phyloP scores from a whole-genome alignment of 1,139 yeast species.

The Yamadazyma jaroonii region DNA sequence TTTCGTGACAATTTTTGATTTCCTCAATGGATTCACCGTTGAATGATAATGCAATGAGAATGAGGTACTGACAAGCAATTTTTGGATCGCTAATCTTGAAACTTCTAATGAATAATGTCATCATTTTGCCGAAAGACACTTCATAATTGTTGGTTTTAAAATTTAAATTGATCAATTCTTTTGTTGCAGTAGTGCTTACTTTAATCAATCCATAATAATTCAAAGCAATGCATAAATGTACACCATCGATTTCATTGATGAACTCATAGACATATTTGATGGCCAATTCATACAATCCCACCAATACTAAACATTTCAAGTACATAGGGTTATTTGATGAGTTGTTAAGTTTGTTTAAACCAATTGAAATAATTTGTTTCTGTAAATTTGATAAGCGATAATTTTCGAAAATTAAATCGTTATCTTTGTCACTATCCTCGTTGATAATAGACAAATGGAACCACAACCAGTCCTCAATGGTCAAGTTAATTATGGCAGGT shows the following conservation, averaged over 20 bases:
- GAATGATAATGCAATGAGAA: slow-evolving; percentile 60
- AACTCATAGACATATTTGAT: slow-evolving; percentile 63
- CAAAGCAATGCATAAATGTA: slow-evolving; percentile 83
- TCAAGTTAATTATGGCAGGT: slow-evolving; percentile 66
- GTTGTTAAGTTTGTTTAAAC: slow-evolving; percentile 66
- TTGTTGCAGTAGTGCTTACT: slow-evolving; percentile 34
- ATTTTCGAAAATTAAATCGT: slow-evolving; percentile 59
- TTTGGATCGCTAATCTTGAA: slow-evolving; percentile 86
- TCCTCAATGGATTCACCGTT: slow-evolving; percentile 42
- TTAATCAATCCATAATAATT: slow-evolving; percentile 72
- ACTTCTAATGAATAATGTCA: slow-evolving; percentile 73
- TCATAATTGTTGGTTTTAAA: slow-evolving; percentile 37
- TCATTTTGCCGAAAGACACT: slow-evolving; percentile 55
- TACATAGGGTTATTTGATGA: slow-evolving; percentile 70
- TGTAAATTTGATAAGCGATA: slow-evolving; percentile 77
- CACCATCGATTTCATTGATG: slow-evolving; percentile 79
- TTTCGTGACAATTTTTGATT: slow-evolving; percentile 66
- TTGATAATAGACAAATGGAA: slow-evolving; percentile 78
- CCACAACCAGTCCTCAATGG: slow-evolving; percentile 98
- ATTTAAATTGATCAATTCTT: slow-evolving; percentile 28
- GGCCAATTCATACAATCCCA: slow-evolving; percentile 83
- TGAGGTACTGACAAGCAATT: slow-evolving; percentile 85
- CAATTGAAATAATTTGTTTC: slow-evolving; percentile 65
- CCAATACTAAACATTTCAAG: slow-evolving; percentile 68
- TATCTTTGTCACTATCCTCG: slow-evolving; percentile 21